A percentile compares a stretch with the other conserved stretches of the same genome.
These are phyloP conservation scores for Hordeum pubiflorum DNA, from an alignment of 202 grass and related monocot species.

Conservation along the genomic window DNA sequence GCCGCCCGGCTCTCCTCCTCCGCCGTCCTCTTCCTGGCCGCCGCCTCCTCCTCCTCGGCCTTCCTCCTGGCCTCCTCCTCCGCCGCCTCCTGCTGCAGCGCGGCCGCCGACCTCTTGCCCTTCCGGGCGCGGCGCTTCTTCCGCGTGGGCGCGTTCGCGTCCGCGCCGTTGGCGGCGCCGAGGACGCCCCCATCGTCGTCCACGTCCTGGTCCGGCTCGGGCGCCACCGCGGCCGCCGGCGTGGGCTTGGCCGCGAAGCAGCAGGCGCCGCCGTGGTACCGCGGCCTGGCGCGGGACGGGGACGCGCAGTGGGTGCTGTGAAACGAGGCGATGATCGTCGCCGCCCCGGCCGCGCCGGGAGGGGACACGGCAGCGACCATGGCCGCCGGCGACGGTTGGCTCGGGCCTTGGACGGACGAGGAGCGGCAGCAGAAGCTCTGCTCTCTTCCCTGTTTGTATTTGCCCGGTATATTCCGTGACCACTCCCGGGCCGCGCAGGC, in stretches of 20 bases:
- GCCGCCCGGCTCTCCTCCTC: conserved; percentile 27
- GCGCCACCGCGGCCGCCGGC: neutral
- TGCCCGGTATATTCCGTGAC: neutral
- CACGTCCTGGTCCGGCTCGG: conserved; percentile 18
- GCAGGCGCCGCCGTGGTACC: conserved; percentile 27
- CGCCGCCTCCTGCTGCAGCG: conserved; percentile 13
- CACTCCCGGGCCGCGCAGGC: neutral
- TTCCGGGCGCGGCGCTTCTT: conserved; percentile 39
- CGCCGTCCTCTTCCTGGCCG: neutral
- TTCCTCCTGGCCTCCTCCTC: neutral
- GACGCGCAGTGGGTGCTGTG: conserved; percentile 34
- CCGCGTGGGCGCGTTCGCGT: conserved; percentile 4
- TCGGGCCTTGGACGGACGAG: neutral
- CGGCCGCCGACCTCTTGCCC: conserved; percentile 30
- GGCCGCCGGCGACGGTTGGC: neutral
- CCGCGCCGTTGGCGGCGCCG: neutral
- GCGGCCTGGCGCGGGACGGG: conserved; percentile 20
- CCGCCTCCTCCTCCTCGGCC: conserved; percentile 17
- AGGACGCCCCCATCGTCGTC: neutral
- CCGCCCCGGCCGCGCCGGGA: neutral
- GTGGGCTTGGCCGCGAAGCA: conserved; percentile 47
- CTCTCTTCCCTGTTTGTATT: neutral
- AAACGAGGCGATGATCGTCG: conserved; percentile 38
- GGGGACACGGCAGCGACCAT: conserved; percentile 29
- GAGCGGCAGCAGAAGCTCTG: neutral